phyloP scores from a whole-genome alignment of 139 green algal species.

The Gonium pectorale region DNA sequence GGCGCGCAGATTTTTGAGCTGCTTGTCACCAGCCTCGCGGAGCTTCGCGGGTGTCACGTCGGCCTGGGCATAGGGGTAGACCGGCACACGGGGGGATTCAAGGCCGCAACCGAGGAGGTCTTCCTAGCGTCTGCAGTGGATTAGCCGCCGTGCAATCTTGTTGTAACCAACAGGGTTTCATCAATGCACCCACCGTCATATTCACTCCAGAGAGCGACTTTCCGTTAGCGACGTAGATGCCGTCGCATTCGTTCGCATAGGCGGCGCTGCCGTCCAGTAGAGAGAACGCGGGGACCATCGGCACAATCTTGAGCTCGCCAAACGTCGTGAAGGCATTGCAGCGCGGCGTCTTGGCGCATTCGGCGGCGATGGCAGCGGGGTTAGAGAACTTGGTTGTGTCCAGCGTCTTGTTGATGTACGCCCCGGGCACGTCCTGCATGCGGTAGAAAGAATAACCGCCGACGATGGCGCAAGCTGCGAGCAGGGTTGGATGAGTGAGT shows the following conservation, averaged over 20 bases:
- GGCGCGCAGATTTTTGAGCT: too few species aligned
- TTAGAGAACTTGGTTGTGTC: not conserved
- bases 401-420: not conserved
- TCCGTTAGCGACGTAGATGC: not conserved
- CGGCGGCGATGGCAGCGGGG: not conserved
- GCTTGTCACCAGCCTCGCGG: too few species aligned
- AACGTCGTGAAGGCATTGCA: conserved; percentile 7
- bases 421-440: not conserved
- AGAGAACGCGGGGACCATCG: not conserved
- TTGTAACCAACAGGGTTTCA: too few species aligned
- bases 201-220: not conserved
- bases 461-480: conserved; percentile 11
- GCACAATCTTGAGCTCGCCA: not conserved
- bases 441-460: conserved; percentile 29
- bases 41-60: too few species aligned
- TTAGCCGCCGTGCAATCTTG: not conserved
- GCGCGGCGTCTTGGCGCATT: not conserved
- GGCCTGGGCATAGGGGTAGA: too few species aligned
- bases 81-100: not conserved
- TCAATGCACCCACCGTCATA: not conserved
- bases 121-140: not conserved
- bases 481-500: too few species aligned
- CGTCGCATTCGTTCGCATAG: not conserved
- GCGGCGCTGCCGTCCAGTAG: not conserved
- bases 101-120: not conserved